Evolutionary conservation across 768 basidiomycete genomes (phyloP), one percentile per base, ranked within the genome.

Genomic region (Lepiota brunneoincarnata): DNA sequence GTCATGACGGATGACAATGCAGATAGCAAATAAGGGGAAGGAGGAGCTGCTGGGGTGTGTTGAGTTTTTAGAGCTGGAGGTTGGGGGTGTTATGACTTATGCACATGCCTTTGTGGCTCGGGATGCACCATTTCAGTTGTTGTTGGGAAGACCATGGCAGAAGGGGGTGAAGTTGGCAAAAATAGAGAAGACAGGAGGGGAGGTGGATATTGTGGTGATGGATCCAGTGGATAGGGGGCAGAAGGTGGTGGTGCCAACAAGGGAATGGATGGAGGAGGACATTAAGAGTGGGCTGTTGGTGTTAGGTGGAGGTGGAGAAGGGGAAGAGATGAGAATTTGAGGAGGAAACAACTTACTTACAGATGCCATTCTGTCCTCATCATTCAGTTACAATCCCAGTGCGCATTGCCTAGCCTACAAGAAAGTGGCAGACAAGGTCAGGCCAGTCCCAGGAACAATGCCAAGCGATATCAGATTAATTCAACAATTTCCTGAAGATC

Each of bases 121-220:
- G 1, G 34, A 57, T 7, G 59, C 58, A 1, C 65, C 62, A 0
- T 68, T 57, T 24, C 28, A 18, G 0, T 44, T 67, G 0, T 54
- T 67, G 2, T 49, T 66, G 11, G 59, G 61, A 2, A 17, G 49
- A 1, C 61, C 62, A 6, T 67, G 63, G 65, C 63, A 67, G 17
- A 28, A 20, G 2, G 41, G 58, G 2, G 59, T 66, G 3, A 23
- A n/a, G 0, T 35, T 68, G 0, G 5, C 23, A 1, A 64, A 63
- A 31, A 42, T 53, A 0, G 52, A 63, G 36, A 48, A 42, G 3
- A 44, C 14, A 3, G 36, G 58, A 1, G 35, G 26, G 17, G 9
- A 37, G 39, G 2, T 37, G 12, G 14, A 26, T 49, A 2, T 60
- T 5, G 38, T 18, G 18, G 18, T 55, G 1, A 2, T 23, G 10